Evolutionary conservation across 2,329 filamentous ascomycete species (phyloP), one percentile per base, ranked within the genome.

Genomic region (Dothideomycetes sp.): DNA sequence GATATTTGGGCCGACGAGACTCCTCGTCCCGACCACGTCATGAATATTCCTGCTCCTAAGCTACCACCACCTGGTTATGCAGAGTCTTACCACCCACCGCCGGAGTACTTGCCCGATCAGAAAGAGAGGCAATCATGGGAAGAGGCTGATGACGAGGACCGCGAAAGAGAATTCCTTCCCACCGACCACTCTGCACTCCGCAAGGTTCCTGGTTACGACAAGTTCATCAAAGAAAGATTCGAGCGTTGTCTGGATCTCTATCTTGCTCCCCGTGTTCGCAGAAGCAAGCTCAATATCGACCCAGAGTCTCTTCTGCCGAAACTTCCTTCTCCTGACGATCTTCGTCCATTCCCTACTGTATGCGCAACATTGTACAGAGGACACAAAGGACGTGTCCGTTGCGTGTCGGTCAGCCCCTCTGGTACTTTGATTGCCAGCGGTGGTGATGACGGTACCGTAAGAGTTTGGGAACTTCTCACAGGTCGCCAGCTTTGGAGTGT

Each of bases 1-100:
- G 91, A 98, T 57, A 76, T 98, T 41, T 98, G 91, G 91, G 86
- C 89, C 40, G 84, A 96, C 55, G 89, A 98, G 62, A 76, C 82
- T 51, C 78, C 85, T 9, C 75, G 82, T 51, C 77, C 83, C 23
- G 82, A 88, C 46, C 84, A 96, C 60, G 71, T 83, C 24, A 96
- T 96, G 88, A 85, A 95, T 56, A 82, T 96, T 41, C 84, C 91
- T 12, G 89, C 91, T 1, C 91, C 91, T 4, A 98, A 98, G 60
- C 71, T 93, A 35, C 80, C 89, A 19, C 89, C 91, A 25, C 91
- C 91, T 19, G 87, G 87, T 38, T 95, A 94, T 60, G 88, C 94
- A 54, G 78, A 95, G 60, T 94, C 86, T 56, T 96, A 98, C 61
- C 94, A 96, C 62, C 91, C 91, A 17, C 91, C 93, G 35, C 76